Evolutionary conservation across 495 filamentous ascomycete species (phyloP).

Genomic region (Letharia columbiana): DNA sequence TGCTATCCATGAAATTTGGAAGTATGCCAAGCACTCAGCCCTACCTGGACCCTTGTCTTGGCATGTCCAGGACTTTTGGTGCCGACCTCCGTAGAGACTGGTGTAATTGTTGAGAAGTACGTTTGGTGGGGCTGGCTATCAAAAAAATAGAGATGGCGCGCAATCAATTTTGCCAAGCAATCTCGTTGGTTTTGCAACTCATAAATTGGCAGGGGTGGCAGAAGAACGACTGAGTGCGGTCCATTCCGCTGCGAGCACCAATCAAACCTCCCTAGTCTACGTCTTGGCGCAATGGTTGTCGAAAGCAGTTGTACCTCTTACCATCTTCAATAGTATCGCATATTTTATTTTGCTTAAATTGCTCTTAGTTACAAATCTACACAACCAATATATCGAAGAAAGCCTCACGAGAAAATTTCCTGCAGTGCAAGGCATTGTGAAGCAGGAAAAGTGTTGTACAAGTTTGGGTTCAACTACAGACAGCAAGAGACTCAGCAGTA

Average conservation of each 20-base stretch:
- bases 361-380: neutral
- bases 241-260: neutral
- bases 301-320: neutral
- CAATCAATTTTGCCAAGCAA: too few species aligned
- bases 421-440: neutral
- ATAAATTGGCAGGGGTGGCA: neutral
- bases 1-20: too few species aligned
- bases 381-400: too few species aligned
- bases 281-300: neutral
- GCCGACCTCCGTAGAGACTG: too few species aligned
- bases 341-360: neutral
- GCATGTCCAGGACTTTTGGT: too few species aligned
- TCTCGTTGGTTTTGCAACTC: too few species aligned
- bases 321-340: neutral
- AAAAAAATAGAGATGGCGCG: too few species aligned
- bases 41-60: too few species aligned
- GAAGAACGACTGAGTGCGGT: neutral
- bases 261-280: neutral
- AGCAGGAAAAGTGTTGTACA: neutral
- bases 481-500: neutral
- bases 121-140: too few species aligned
- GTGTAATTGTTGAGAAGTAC: too few species aligned
- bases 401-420: neutral
- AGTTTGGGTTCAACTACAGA: neutral
- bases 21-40: too few species aligned